Percentiles rank a stretch among this genome's conserved stretches.
Conservation (phyloP, 2,329 filamentous ascomycete species). For the Colletotrichum sp. region DNA sequence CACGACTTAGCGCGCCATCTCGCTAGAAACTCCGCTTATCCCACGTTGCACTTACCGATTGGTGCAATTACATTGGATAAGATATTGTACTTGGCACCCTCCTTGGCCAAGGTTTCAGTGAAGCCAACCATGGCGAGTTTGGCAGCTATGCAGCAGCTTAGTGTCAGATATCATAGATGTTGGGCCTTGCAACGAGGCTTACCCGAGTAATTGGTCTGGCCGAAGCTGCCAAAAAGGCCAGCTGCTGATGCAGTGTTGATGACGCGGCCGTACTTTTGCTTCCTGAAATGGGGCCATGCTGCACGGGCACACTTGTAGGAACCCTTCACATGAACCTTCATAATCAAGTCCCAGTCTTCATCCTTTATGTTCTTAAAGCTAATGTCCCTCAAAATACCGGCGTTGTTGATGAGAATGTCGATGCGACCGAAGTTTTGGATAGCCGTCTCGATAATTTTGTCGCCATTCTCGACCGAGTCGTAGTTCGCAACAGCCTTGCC, state of each 20-base stretch:
- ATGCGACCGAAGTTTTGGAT: conserved; percentile 84
- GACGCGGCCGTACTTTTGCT: conserved; percentile 96
- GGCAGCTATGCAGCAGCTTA: conserved; percentile 61
- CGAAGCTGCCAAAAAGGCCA: conserved; percentile 93
- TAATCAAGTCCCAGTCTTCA: conserved; percentile 94
- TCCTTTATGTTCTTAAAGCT: conserved; percentile 99
- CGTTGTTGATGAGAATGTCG: conserved; percentile 97
- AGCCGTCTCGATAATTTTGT: conserved; percentile 90
- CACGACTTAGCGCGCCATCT: not conserved
- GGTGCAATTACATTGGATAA: conserved; percentile 93
- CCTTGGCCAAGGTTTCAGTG: conserved; percentile 97
- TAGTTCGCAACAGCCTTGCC: conserved; percentile 98
- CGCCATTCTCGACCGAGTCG: conserved; percentile 91
- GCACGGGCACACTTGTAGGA: conserved; percentile 95
- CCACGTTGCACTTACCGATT: conserved; percentile 54
- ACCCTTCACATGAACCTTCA: conserved; percentile 90
- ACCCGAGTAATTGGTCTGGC: conserved; percentile 93
- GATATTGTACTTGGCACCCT: conserved; percentile 98
- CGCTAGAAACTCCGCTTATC: not conserved
- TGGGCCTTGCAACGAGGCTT: conserved; percentile 26
- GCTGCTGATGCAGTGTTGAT: conserved; percentile 98
- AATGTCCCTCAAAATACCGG: conserved; percentile 91
- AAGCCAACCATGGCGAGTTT: conserved; percentile 96
- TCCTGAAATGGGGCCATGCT: conserved; percentile 96
- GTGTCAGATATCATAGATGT: not conserved